Evolutionary conservation across 768 basidiomycete genomes (phyloP).

Genomic region (Boletus subcaerulescens): DNA sequence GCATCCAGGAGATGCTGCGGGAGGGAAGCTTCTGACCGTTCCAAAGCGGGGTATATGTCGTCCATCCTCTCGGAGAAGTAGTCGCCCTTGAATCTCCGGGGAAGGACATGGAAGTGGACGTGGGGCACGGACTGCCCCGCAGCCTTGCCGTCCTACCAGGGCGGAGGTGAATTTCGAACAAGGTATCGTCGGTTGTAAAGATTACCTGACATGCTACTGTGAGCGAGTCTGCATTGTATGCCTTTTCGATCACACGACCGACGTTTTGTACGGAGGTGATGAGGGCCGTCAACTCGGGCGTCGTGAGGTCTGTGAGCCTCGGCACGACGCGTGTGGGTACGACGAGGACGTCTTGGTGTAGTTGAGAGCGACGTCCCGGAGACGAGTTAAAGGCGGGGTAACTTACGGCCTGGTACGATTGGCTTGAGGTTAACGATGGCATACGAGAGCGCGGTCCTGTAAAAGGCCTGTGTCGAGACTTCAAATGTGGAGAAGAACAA

Average conservation of each 20-base stretch:
- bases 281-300: slow-evolving; percentile 73
- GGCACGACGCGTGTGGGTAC: slow-evolving; percentile 54
- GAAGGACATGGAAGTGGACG: slow-evolving; percentile 94
- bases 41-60: slow-evolving; percentile 77
- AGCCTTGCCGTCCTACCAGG: slow-evolving; percentile 72
- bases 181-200: background rate
- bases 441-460: slow-evolving; percentile 62
- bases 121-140: slow-evolving; percentile 75
- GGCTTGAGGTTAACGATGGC: slow-evolving; percentile 96
- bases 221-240: slow-evolving; percentile 77
- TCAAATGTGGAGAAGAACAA: slow-evolving; percentile 78
- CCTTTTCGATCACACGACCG: slow-evolving; percentile 75
- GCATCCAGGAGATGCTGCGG: slow-evolving; percentile 34
- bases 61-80: slow-evolving; percentile 62
- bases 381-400: no score
- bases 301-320: slow-evolving; percentile 53
- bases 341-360: slow-evolving; percentile 56
- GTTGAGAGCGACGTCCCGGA: background rate
- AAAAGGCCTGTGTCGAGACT: slow-evolving; percentile 74
- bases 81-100: slow-evolving; percentile 71
- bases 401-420: slow-evolving; percentile 89
- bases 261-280: slow-evolving; percentile 80
- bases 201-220: slow-evolving; percentile 88
- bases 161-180: slow-evolving; percentile 1
- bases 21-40: slow-evolving; percentile 56